A percentile compares a stretch with the other conserved stretches of the same genome.
phyloP scores from a whole-genome alignment of 495 filamentous ascomycete genomes.

The Penicillium atrosanguineum region DNA sequence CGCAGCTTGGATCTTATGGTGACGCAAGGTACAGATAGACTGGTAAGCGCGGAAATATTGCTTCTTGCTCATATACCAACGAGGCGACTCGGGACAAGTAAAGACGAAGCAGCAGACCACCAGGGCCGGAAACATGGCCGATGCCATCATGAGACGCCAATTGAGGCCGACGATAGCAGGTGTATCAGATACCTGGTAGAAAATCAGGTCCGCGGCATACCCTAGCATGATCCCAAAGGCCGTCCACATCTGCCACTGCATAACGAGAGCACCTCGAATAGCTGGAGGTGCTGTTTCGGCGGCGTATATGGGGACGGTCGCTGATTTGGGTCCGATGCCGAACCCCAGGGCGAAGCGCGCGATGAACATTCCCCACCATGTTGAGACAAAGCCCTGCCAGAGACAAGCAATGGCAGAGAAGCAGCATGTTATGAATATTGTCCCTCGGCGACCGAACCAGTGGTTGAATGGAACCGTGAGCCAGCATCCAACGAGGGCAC shows the following conservation, averaged over 20 bases:
- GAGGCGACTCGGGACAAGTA: constrained; percentile 70
- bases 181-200: constrained; percentile 58
- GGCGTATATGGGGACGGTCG: constrained; percentile 76
- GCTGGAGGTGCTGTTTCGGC: constrained; percentile 71
- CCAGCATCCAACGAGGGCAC: constrained; percentile 78
- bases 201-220: constrained; percentile 68
- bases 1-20: constrained; percentile 71
- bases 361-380: constrained; percentile 73
- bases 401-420: constrained; percentile 68
- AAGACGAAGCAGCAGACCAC: constrained; percentile 69
- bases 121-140: constrained; percentile 70
- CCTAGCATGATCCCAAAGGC: constrained; percentile 83
- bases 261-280: constrained; percentile 73
- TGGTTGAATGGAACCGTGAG: constrained; percentile 78
- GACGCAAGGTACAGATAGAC: constrained; percentile 64
- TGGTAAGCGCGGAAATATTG: constrained; percentile 64
- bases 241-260: constrained; percentile 88
- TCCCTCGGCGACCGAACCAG: constrained; percentile 75
- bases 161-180: constrained; percentile 63
- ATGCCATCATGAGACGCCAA: constrained; percentile 84
- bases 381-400: constrained; percentile 72
- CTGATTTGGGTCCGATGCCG: constrained; percentile 78
- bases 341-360: constrained; percentile 70
- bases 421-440: constrained; percentile 74
- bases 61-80: constrained; percentile 76